Base-by-base conservation (phyloP, 2,329 filamentous ascomycete species). In the Phaeoacremonium minimum region DNA sequence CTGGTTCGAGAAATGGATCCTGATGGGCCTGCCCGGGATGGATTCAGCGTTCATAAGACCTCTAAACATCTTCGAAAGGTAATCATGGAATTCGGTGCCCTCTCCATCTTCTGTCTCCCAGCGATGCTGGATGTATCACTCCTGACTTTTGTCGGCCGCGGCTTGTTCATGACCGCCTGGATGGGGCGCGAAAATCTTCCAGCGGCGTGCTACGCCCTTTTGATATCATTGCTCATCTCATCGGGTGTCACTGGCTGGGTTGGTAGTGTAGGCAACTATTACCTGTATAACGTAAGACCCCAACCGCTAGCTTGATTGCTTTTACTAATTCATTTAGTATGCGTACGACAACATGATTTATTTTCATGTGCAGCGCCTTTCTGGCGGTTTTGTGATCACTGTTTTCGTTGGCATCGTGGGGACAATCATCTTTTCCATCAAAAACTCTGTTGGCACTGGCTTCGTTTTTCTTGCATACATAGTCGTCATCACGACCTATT, bases 241-340 rank as follows among this genome's bases (percentile, higher is more conserved):
- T 76, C 77, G 28, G 77, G 71, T 6, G 72, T 80, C 32, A 77
- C 76, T 16, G 78, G 76, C 6, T 81, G 75, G 76, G 77, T 81
- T 28, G 75, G 75, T 6, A 77, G 74, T 38, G 75, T 75, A 18
- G 78, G 77, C 3, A 75, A 73, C 19, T 83, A 80, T 52, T 83
- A 82, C 44, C 65, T 81, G 26, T 53, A 51, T 22, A 56, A 58
- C 26, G 50, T 55, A 38, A 47, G 48, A 43, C 7, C 13, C 20
- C 9, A 19, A 30, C 14, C 17, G 15, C 7, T 3, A 13, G 22
- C 4, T 28, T 12, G 9, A 18, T 29, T 18, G 26, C 38, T 39
- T 7, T 39, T 36, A 33, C 4, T 7, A 14, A 5, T n/a, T 6
- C 28, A n/a, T n/a, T n/a, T n/a, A 53, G 51, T 60, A 57, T 37